Evolutionary conservation across 805 yeast genomes (phyloP).

Genomic region (Kregervanrija fluxuum): DNA sequence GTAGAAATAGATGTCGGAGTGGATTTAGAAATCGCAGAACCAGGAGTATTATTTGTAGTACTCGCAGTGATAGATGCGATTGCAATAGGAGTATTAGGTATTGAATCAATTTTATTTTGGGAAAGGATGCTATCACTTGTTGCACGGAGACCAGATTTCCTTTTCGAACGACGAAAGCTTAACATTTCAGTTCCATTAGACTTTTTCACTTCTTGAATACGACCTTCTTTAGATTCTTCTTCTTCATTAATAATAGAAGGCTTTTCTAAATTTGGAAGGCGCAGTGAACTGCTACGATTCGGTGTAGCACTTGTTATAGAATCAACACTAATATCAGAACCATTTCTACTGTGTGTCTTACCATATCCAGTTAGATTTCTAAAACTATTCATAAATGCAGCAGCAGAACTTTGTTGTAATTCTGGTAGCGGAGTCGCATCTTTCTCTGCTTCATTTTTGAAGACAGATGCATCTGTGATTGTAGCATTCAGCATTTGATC

Average conservation of each 20-base stretch:
- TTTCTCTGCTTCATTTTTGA: neutral
- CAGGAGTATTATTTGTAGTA: neutral
- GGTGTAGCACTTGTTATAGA: too few species aligned
- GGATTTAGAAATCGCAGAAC: too few species aligned
- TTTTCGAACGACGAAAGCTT: too few species aligned
- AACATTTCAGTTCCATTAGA: neutral
- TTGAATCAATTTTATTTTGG: neutral
- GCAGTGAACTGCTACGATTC: too few species aligned
- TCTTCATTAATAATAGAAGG: neutral
- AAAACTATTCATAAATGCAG: neutral
- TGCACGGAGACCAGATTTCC: too few species aligned
- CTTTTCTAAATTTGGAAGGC: constrained; percentile 6
- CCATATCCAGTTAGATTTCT: neutral
- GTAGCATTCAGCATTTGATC: constrained; percentile 1
- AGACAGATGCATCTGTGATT: neutral
- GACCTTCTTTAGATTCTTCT: too few species aligned
- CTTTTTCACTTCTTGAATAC: too few species aligned
- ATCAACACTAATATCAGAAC: too few species aligned
- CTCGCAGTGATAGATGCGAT: neutral
- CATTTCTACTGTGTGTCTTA: neutral
- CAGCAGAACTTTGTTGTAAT: neutral
- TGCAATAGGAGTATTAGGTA: neutral
- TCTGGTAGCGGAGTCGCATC: neutral
- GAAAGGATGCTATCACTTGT: too few species aligned
- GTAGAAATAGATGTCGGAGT: too few species aligned